These are phyloP conservation scores for Mycena galericulata DNA, from an alignment of 768 basidiomycete genomes.

Conservation along the genomic window DNA sequence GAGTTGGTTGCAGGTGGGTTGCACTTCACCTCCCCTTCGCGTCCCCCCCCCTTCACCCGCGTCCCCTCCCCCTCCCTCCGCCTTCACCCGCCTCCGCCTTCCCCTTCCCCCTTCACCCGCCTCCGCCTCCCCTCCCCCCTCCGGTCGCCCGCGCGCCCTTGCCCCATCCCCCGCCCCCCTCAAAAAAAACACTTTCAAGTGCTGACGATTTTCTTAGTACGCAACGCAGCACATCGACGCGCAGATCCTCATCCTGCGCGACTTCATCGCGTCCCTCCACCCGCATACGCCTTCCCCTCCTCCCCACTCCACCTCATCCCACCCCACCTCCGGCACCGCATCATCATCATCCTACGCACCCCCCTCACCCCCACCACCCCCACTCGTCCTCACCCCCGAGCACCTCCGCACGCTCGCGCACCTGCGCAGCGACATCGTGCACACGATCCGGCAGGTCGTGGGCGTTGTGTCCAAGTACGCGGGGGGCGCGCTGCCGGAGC, in stretches of 20 bases:
- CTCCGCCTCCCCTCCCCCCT: too few species aligned
- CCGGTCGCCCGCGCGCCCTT: too few species aligned
- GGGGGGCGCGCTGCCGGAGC: conserved; percentile 88
- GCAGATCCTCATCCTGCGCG: conserved; percentile 85
- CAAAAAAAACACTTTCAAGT: background rate
- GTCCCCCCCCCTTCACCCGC: background rate
- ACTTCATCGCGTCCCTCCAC: conserved; percentile 83
- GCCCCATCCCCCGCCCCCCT: too few species aligned
- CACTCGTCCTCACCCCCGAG: conserved; percentile 46
- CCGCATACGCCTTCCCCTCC: conserved; percentile 48
- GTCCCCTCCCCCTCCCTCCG: background rate
- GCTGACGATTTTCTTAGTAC: conserved; percentile 60
- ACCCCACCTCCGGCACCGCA: too few species aligned
- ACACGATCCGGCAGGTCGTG: conserved; percentile 90
- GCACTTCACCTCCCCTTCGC: background rate
- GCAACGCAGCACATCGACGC: conserved; percentile 90
- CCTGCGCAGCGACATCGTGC: conserved; percentile 86
- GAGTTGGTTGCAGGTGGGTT: conserved; percentile 85
- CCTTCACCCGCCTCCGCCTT: background rate
- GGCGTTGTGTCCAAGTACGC: conserved; percentile 89
- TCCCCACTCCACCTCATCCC: conserved; percentile 29
- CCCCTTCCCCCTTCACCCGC: too few species aligned
- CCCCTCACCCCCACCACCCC: too few species aligned
- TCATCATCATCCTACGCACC: too few species aligned
- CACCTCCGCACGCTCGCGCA: conserved; percentile 78